A percentile compares a stretch with the other conserved stretches of the same genome.
Conservation (phyloP, 257 asterid species). For the Solanum appendiculatum region DNA sequence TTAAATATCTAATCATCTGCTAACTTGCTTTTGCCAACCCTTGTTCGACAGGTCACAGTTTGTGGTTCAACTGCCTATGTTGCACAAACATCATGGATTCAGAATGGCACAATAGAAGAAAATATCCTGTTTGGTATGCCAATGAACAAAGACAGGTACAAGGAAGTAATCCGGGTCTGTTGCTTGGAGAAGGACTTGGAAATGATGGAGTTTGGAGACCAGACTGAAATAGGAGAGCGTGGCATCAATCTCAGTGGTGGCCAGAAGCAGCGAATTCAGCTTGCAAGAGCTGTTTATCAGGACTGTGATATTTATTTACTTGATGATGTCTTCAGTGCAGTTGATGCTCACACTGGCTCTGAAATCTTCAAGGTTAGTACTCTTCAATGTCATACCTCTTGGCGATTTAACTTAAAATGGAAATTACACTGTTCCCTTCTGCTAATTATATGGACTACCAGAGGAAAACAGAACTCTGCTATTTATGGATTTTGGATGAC, state of each 20-base stretch:
- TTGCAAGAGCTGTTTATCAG: conserved; percentile 94
- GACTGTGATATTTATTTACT: conserved; percentile 85
- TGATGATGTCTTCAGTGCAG: conserved; percentile 92
- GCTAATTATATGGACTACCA: not conserved
- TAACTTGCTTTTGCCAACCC: not conserved
- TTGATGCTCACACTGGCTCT: conserved; percentile 98
- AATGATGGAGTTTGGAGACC: conserved; percentile 94
- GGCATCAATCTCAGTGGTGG: conserved; percentile 98
- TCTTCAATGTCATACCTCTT: not conserved
- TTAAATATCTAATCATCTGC: not conserved
- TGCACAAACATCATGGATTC: conserved; percentile 96
- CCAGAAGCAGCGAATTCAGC: conserved; percentile 92
- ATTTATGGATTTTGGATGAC: not conserved
- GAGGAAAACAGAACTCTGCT: not conserved
- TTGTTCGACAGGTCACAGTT: conserved; percentile 44
- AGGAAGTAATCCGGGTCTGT: conserved; percentile 66
- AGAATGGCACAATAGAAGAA: conserved; percentile 88
- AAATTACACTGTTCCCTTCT: not conserved
- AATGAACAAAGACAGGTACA: conserved; percentile 50
- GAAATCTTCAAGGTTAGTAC: conserved; percentile 73
- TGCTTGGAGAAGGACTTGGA: conserved; percentile 93
- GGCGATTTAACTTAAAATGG: not conserved
- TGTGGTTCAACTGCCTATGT: conserved; percentile 95
- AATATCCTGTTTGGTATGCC: conserved; percentile 66
- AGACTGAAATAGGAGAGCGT: conserved; percentile 99